Conservation (phyloP, 2,329 filamentous ascomycete genomes). For the Stagonosporopsis vannaccii region DNA sequence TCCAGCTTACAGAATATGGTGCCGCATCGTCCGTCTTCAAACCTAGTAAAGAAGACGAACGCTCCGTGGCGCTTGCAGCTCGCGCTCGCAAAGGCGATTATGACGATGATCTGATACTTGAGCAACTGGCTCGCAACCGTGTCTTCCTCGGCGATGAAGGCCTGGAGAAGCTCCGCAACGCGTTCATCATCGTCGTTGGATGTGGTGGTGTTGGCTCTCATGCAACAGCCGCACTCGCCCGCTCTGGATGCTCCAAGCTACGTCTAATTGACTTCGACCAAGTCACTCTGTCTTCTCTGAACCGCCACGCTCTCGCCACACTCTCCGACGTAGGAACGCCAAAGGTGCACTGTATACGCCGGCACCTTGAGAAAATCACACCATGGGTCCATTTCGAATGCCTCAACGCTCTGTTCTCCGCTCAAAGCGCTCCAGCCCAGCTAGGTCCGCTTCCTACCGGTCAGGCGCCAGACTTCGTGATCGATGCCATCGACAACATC, state of each 20-base stretch:
- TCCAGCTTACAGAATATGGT: slow-evolving; percentile 68
- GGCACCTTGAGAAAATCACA: slow-evolving; percentile 81
- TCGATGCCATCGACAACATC: slow-evolving; percentile 98
- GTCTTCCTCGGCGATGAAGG: slow-evolving; percentile 88
- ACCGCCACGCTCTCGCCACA: slow-evolving; percentile 94
- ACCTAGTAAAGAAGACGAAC: slow-evolving; percentile 62
- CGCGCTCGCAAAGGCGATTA: slow-evolving; percentile 69
- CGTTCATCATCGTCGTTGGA: slow-evolving; percentile 89
- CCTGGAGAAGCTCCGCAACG: slow-evolving; percentile 76
- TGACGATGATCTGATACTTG: slow-evolving; percentile 81
- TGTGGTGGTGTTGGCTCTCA: slow-evolving; percentile 96
- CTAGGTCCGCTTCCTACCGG: slow-evolving; percentile 70
- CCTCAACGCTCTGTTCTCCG: slow-evolving; percentile 82
- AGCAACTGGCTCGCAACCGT: slow-evolving; percentile 91
- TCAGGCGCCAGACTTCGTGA: slow-evolving; percentile 80
- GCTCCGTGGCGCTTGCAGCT: slow-evolving; percentile 64
- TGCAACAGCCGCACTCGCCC: slow-evolving; percentile 81
- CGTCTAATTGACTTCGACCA: slow-evolving; percentile 97
- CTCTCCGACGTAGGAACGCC: slow-evolving; percentile 90
- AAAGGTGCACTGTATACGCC: slow-evolving; percentile 86
- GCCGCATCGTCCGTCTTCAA: slow-evolving; percentile 56
- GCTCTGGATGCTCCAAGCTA: slow-evolving; percentile 87
- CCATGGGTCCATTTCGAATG: slow-evolving; percentile 94
- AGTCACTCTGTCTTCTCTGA: slow-evolving; percentile 91
- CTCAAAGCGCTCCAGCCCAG: slow-evolving; percentile 68